Evolutionary conservation across 805 yeast genomes (phyloP).

Genomic region (Starmerella roubikii): DNA sequence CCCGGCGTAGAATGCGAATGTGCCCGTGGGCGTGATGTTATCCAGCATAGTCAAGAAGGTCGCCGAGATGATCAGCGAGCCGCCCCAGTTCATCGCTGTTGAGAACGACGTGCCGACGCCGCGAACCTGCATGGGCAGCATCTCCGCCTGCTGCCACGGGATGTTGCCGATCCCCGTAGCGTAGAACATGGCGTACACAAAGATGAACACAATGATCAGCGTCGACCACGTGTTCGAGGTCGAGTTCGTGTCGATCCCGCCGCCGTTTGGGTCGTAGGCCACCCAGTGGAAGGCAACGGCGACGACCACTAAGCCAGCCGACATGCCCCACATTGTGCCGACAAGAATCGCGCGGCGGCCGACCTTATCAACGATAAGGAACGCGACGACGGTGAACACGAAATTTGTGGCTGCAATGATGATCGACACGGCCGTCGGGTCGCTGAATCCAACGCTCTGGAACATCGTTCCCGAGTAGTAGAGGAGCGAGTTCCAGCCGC

Average conservation of each 20-base stretch:
- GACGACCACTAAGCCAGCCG: constrained; percentile 57
- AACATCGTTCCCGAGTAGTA: constrained; percentile 89
- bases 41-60: constrained; percentile 90
- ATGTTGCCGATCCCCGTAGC: constrained; percentile 94
- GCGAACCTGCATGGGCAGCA: constrained; percentile 86
- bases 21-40: constrained; percentile 88
- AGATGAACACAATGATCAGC: constrained; percentile 73
- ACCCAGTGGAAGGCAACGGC: constrained; percentile 87
- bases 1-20: constrained; percentile 81
- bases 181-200: constrained; percentile 73
- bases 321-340: constrained; percentile 76
- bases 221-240: constrained; percentile 54
- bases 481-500: constrained; percentile 94
- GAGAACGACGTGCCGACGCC: constrained; percentile 85
- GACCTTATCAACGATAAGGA: constrained; percentile 70
- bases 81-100: constrained; percentile 91
- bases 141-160: constrained; percentile 96
- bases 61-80: constrained; percentile 78
- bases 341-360: constrained; percentile 79
- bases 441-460: constrained; percentile 73
- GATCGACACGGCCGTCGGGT: constrained; percentile 89
- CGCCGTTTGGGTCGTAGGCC: constrained; percentile 43
- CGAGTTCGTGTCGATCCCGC: constrained; percentile 24
- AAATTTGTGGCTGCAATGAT: constrained; percentile 92
- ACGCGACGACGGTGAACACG: constrained; percentile 72